A percentile compares a stretch with the other conserved stretches of the same genome.
phyloP scores from a whole-genome alignment of 371 early-diverging fungal species.

The Mortierella sp. region DNA sequence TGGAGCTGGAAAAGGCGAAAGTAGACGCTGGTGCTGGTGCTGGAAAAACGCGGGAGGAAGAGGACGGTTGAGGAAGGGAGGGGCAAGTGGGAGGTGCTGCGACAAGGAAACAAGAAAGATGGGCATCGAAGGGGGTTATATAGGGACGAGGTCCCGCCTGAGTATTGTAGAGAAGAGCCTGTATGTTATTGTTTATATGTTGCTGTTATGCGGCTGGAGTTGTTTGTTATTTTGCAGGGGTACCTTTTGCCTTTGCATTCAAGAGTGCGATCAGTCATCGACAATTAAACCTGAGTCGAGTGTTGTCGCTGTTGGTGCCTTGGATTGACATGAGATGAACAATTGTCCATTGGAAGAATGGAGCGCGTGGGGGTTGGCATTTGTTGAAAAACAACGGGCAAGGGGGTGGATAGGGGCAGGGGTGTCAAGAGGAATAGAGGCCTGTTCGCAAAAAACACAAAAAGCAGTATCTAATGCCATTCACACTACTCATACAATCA shows the following conservation, averaged over 20 bases:
- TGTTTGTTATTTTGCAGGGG: neutral
- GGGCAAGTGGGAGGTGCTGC: slow-evolving; percentile 22
- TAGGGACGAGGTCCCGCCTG: neutral
- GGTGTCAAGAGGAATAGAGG: neutral
- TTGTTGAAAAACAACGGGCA: neutral
- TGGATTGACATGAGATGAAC: neutral
- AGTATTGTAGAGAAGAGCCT: neutral
- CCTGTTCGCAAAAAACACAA: neutral
- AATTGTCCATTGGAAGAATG: neutral
- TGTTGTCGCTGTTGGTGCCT: neutral
- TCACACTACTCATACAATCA: neutral
- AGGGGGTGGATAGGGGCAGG: neutral
- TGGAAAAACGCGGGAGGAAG: neutral
- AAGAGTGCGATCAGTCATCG: neutral
- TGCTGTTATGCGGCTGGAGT: neutral
- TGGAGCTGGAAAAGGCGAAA: neutral
- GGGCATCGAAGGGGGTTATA: neutral
- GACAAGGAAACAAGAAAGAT: slow-evolving; percentile 23
- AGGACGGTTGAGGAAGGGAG: neutral
- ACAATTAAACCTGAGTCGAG: neutral
- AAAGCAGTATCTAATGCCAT: neutral
- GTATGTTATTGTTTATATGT: neutral
- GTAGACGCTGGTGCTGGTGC: neutral
- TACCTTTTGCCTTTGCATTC: neutral
- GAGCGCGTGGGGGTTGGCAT: neutral